phyloP scores from a whole-genome alignment of 106 monocot species.

The Apostasia ramifera region DNA sequence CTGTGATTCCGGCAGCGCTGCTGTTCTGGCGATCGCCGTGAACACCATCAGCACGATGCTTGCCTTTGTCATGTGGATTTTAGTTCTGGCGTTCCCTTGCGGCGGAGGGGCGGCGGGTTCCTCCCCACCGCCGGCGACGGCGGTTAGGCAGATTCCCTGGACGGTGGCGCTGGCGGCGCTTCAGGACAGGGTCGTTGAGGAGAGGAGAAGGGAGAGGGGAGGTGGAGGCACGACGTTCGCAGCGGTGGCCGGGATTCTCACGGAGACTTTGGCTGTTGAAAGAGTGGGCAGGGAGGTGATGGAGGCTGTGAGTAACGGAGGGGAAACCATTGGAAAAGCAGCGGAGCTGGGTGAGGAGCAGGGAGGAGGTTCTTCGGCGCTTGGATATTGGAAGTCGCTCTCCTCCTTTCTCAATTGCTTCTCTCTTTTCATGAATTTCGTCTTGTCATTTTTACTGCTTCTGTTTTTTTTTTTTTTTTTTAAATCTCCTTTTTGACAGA shows the following conservation, averaged over 20 bases:
- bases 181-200: slow-evolving; percentile 52
- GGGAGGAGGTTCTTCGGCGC: slow-evolving; percentile 37
- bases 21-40: slow-evolving; percentile 23
- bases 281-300: slow-evolving; percentile 20
- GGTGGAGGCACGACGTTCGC: neutral
- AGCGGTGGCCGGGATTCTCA: slow-evolving; percentile 20
- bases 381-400: slow-evolving; percentile 12
- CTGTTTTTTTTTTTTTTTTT: too few relatives aligned
- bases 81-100: slow-evolving; percentile 38
- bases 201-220: slow-evolving; percentile 33
- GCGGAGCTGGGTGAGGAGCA: slow-evolving; percentile 41
- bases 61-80: slow-evolving; percentile 45
- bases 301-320: slow-evolving; percentile 8
- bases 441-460: too few relatives aligned
- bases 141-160: slow-evolving; percentile 30
- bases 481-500: too few relatives aligned
- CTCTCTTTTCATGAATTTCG: too few relatives aligned
- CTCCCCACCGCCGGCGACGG: neutral
- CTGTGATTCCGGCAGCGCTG: slow-evolving; percentile 2
- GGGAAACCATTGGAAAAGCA: neutral
- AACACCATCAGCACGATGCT: slow-evolving; percentile 59
- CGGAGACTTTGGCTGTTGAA: slow-evolving; percentile 51
- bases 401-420: neutral
- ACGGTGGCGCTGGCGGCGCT: slow-evolving; percentile 30
- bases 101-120: neutral